Percentiles rank a stretch among this genome's conserved stretches.
These are phyloP conservation scores for Raphanus sativus DNA, from an alignment of 345 rosid genomes.

Conservation along the genomic window DNA sequence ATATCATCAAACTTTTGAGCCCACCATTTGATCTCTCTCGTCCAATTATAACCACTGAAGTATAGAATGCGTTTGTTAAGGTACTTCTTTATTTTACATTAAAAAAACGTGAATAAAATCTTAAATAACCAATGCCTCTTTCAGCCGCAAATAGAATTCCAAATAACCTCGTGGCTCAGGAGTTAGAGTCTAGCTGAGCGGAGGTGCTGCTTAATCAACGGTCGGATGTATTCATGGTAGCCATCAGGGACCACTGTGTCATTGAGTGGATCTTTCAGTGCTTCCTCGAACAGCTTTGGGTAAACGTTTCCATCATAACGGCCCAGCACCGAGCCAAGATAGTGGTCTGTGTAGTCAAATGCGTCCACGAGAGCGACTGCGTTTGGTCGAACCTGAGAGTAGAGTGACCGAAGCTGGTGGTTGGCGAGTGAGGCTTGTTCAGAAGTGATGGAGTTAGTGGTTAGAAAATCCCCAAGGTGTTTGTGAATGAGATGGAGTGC, in stretches of 20 bases:
- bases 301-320: constrained; percentile 84
- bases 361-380: constrained; percentile 81
- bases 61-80: background rate
- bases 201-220: constrained; percentile 67
- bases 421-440: constrained; percentile 53
- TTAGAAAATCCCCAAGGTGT: constrained; percentile 73
- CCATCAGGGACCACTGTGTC: constrained; percentile 87
- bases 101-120: background rate
- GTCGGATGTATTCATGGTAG: constrained; percentile 67
- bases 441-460: constrained; percentile 41
- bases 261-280: constrained; percentile 90
- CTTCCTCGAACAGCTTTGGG: constrained; percentile 73
- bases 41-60: too few species aligned
- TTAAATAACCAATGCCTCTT: background rate
- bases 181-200: constrained; percentile 60
- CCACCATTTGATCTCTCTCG: too few species aligned
- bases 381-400: constrained; percentile 75
- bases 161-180: background rate
- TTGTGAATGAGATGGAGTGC: constrained; percentile 70
- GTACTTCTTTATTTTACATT: background rate
- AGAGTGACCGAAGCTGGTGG: constrained; percentile 68
- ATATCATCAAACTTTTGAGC: too few species aligned
- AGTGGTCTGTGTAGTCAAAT: constrained; percentile 75
- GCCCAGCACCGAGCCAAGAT: constrained; percentile 68
- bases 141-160: background rate